Percentiles rank a stretch among this genome's conserved stretches.
Conservation (phyloP, 192 early-diverging fungal species). For the Glomus cerebriforme region DNA sequence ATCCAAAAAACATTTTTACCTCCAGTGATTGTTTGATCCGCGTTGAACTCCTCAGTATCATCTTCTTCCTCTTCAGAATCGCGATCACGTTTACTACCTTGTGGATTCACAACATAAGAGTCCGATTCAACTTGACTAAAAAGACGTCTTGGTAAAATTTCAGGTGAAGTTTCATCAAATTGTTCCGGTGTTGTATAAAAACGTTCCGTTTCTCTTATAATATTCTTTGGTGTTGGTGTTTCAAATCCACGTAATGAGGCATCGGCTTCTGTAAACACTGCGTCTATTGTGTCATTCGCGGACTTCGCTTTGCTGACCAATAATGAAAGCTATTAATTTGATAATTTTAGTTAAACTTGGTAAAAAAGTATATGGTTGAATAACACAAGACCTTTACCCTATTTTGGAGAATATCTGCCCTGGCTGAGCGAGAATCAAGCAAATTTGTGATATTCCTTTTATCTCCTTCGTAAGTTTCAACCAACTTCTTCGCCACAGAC, state of each 20-base stretch:
- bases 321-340: not conserved
- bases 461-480: not conserved
- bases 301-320: not conserved
- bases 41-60: constrained; percentile 14
- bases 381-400: not conserved
- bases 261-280: not conserved
- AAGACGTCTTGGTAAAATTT: not conserved
- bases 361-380: not conserved
- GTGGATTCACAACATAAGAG: not conserved
- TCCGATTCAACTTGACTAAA: constrained; percentile 4
- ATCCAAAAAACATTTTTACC: not conserved
- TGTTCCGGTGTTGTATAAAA: constrained; percentile 3
- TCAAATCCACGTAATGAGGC: not conserved
- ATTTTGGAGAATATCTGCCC: not conserved
- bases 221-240: not conserved
- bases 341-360: not conserved
- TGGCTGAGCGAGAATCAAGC: not conserved
- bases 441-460: not conserved
- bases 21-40: constrained; percentile 14
- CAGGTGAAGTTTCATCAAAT: not conserved
- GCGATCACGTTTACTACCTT: not conserved
- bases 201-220: not conserved
- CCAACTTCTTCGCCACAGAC: not conserved
- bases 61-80: constrained; percentile 7
- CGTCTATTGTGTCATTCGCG: not conserved